phyloP scores from a whole-genome alignment of 2,329 filamentous ascomycete species.

The Neocatenulostroma microsporum region DNA sequence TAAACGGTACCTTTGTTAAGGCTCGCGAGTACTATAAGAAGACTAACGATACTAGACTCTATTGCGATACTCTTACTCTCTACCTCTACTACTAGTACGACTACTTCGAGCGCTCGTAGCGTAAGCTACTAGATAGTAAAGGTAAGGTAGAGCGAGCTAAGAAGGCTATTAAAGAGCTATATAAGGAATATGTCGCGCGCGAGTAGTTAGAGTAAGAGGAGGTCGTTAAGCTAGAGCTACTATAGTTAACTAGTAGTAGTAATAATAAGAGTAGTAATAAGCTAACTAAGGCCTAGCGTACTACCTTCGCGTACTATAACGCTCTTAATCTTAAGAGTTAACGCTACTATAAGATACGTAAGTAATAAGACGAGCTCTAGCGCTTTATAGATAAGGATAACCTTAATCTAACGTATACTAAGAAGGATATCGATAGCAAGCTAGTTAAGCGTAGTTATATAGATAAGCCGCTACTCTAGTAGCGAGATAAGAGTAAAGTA shows the following conservation, averaged over 20 bases:
- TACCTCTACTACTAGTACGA: background rate
- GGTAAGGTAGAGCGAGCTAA: background rate
- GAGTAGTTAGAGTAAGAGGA: too few species aligned
- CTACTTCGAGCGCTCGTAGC: background rate
- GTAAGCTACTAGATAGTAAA: background rate
- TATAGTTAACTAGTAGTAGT: too few species aligned
- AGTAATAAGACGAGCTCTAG: background rate
- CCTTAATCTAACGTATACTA: background rate
- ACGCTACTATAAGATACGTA: background rate
- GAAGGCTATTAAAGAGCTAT: background rate
- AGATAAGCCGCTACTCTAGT: conserved; percentile 1
- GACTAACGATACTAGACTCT: conserved; percentile 1
- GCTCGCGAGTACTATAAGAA: conserved; percentile 4
- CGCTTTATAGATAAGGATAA: background rate
- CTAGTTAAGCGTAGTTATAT: background rate
- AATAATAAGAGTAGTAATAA: too few species aligned
- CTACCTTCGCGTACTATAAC: too few species aligned
- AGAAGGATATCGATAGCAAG: too few species aligned
- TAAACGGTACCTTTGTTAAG: conserved; percentile 5
- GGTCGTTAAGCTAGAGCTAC: background rate
- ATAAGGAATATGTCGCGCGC: background rate
- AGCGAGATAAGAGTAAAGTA: background rate
- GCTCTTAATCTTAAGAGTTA: too few species aligned
- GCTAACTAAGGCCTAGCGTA: too few species aligned
- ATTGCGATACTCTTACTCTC: conserved; percentile 1